These are phyloP conservation scores for Bruguiera parviflora DNA, from an alignment of 345 rosid species.

Conservation along the genomic window DNA sequence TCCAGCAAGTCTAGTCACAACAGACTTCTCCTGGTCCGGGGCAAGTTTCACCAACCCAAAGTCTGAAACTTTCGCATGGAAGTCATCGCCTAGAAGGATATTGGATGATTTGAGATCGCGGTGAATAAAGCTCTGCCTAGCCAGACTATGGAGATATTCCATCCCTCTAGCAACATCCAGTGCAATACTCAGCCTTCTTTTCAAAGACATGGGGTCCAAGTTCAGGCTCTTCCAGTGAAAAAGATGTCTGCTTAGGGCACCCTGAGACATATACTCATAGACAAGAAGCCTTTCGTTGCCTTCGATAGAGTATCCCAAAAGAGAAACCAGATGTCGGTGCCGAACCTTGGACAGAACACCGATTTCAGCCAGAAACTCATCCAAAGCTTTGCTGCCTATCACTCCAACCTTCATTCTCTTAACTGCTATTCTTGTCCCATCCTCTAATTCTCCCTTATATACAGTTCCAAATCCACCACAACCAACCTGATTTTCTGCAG, in stretches of 20 bases:
- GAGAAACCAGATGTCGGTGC: slow-evolving; percentile 49
- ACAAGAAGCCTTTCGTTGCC: slow-evolving; percentile 47
- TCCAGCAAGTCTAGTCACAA: slow-evolving; percentile 49
- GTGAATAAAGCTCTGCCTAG: slow-evolving; percentile 48
- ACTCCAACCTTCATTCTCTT: slow-evolving; percentile 52
- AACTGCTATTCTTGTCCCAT: slow-evolving; percentile 50
- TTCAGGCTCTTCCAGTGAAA: slow-evolving; percentile 39
- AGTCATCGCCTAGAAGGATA: slow-evolving; percentile 48
- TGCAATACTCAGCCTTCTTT: slow-evolving; percentile 40
- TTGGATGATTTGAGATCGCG: slow-evolving; percentile 59
- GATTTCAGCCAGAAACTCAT: slow-evolving; percentile 49
- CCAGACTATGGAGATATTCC: slow-evolving; percentile 52
- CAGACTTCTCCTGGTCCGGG: slow-evolving; percentile 45
- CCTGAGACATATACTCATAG: slow-evolving; percentile 49
- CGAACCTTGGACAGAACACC: slow-evolving; percentile 44
- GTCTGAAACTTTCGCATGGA: slow-evolving; percentile 52
- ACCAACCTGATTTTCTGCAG: slow-evolving; percentile 43
- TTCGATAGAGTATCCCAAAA: slow-evolving; percentile 40
- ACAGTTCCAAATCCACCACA: slow-evolving; percentile 51
- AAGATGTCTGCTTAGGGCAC: slow-evolving; percentile 49
- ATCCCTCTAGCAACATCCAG: slow-evolving; percentile 56
- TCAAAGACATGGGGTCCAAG: slow-evolving; percentile 46
- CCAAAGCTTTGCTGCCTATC: slow-evolving; percentile 31
- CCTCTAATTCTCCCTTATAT: slow-evolving; percentile 47
- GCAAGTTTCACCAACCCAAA: slow-evolving; percentile 56